phyloP scores from a whole-genome alignment of 495 filamentous ascomycete species.

The Aspergillus cristatus region DNA sequence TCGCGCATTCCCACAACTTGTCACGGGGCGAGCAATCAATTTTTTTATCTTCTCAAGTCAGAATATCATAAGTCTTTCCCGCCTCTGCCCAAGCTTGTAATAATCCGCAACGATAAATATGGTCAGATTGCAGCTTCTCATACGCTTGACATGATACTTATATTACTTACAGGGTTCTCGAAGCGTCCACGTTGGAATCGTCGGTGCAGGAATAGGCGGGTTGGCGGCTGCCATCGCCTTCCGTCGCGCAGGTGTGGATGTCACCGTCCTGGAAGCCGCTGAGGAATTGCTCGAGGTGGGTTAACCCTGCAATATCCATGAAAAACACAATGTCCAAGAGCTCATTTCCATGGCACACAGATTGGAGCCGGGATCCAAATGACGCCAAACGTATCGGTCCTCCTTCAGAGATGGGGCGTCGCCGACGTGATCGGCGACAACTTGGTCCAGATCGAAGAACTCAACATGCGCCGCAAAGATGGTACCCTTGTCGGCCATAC shows the following conservation, averaged over 20 bases:
- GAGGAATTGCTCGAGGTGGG: constrained; percentile 40
- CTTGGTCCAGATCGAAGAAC: constrained; percentile 25
- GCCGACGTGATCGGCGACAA: constrained; percentile 24
- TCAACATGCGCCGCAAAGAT: constrained; percentile 31
- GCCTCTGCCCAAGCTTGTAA: too few species aligned
- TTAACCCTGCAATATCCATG: not conserved
- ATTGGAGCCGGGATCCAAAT: constrained; percentile 54
- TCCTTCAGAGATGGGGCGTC: constrained; percentile 20
- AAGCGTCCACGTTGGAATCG: constrained; percentile 41
- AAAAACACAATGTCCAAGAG: not conserved
- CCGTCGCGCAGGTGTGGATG: constrained; percentile 53
- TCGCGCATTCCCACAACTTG: too few species aligned
- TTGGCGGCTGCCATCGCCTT: constrained; percentile 55
- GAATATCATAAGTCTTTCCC: too few species aligned
- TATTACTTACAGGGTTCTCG: too few species aligned
- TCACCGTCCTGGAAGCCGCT: constrained; percentile 47
- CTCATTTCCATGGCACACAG: constrained; percentile 7
- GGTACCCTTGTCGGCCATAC: constrained; percentile 28
- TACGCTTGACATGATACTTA: too few species aligned
- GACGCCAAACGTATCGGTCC: constrained; percentile 42
- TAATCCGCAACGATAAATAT: too few species aligned
- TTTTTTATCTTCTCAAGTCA: too few species aligned
- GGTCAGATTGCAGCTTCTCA: too few species aligned
- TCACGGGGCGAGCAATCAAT: too few species aligned
- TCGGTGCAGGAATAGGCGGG: constrained; percentile 64